Evolutionary conservation across 441 rosid species (phyloP).

Genomic region (Gossypium davidsonii): DNA sequence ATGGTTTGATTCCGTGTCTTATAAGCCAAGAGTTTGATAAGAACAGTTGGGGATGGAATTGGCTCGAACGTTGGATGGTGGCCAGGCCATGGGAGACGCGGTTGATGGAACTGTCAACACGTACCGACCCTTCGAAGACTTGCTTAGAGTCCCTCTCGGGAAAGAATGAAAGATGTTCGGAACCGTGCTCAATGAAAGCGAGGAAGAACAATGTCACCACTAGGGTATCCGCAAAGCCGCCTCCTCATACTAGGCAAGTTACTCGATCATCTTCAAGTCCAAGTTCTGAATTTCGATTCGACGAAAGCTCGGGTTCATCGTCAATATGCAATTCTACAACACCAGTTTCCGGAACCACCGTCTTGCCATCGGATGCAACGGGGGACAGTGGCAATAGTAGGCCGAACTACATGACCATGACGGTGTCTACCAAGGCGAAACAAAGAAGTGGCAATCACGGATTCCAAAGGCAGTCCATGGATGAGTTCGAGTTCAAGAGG

Average conservation of each 20-base stretch:
- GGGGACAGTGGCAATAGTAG: slow-evolving; percentile 44
- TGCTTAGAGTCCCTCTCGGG: slow-evolving; percentile 19
- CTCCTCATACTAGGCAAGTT: slow-evolving; percentile 35
- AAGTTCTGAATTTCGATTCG: slow-evolving; percentile 57
- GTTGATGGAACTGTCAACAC: slow-evolving; percentile 58
- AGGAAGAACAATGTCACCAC: slow-evolving; percentile 73
- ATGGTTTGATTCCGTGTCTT: slow-evolving; percentile 27
- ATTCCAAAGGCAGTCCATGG: slow-evolving; percentile 75
- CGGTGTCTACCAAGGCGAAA: slow-evolving; percentile 84
- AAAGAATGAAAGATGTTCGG: slow-evolving; percentile 40
- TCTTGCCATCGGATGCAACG: slow-evolving; percentile 45
- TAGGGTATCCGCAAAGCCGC: slow-evolving; percentile 72
- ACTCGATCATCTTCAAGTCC: slow-evolving; percentile 62
- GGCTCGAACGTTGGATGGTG: slow-evolving; percentile 99
- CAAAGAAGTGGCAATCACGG: slow-evolving; percentile 27
- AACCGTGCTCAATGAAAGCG: slow-evolving; percentile 38
- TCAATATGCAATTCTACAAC: slow-evolving; percentile 71
- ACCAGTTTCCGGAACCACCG: slow-evolving; percentile 50
- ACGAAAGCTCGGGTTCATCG: slow-evolving; percentile 71
- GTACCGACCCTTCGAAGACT: slow-evolving; percentile 25
- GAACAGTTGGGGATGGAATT: slow-evolving; percentile 93
- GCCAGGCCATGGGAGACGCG: slow-evolving; percentile 93
- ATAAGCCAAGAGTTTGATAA: slow-evolving; percentile 63
- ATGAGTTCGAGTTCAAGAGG: slow-evolving; percentile 72
- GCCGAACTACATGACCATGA: slow-evolving; percentile 80